Base-by-base conservation (phyloP, 768 basidiomycete species). In the Mrakia hoshinonis region DNA sequence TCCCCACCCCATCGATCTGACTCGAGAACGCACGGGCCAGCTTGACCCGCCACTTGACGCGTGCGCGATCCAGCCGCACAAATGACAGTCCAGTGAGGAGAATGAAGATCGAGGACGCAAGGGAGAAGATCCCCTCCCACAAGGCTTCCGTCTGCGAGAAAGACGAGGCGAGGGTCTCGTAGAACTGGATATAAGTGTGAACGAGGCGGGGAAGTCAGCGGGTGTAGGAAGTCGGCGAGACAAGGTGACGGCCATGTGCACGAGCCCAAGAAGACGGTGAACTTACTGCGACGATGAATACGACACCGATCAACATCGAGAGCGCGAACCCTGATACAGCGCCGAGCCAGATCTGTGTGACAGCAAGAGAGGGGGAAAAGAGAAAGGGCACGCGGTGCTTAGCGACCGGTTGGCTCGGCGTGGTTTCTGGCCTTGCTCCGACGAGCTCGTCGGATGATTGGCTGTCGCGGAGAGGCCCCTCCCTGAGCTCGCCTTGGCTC, bases 21-120 rank as follows among this genome's bases (percentile, higher is more conserved):
- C 31, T 36, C 2, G 60, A 52, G 46, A 73, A 68, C 4, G 66
- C 67, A 6, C 51, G 36, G 24, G 58, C 38, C 15, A 73, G 72
- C 51, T 73, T 73, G 61, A 73, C 38, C 24, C 67, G 29, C 72
- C 72, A 73, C 61, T 73, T 73, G 47, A 68, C 67, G n/a, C 72
- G 67, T 26, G 67, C 43, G 2, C 72, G 67, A 36, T 69, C 72
- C 24, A 73, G 66, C 2, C 46, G 39, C 24, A 73, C 66, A 49
- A 69, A 73, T 5, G 67, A 68, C 11, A 73, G 67, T 31, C 72
- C 72, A 1, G 72, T 73, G 49, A 73, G 24, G 24, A 73, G 72
- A 26, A 73, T 73, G 52, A 73, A 68, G 26, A 55, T 46, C 31
- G 67, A 61, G 13, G 55, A 61, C 26, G 67, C n/a, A 29, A 68